A percentile compares a stretch with the other conserved stretches of the same genome.
Conservation (phyloP, 768 basidiomycete species). For the Chlorophyllum brunneum region DNA sequence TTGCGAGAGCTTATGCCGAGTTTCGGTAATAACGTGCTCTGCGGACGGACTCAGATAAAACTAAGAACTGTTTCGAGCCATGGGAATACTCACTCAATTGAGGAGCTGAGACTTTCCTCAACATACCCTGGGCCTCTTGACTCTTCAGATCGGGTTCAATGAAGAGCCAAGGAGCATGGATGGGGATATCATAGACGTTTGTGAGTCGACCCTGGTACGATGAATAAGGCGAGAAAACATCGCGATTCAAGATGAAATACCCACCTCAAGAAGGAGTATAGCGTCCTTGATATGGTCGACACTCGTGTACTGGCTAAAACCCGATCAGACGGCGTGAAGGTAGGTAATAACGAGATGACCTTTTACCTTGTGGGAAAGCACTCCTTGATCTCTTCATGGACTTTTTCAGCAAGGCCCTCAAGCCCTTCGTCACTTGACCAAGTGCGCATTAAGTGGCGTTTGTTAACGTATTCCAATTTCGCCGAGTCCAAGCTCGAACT, state of each 20-base stretch:
- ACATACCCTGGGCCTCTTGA: conserved; percentile 53
- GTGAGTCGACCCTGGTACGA: conserved; percentile 56
- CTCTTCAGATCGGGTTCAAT: conserved; percentile 56
- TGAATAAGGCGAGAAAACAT: not conserved
- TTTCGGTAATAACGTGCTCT: conserved; percentile 31
- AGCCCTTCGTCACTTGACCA: conserved; percentile 50
- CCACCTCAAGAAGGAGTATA: conserved; percentile 58
- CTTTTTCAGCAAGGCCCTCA: conserved; percentile 48
- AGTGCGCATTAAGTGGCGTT: conserved; percentile 67
- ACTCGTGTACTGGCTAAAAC: conserved; percentile 41
- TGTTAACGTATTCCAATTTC: conserved; percentile 88
- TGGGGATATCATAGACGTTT: conserved; percentile 69
- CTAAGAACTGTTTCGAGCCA: conserved; percentile 9
- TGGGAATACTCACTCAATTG: not conserved
- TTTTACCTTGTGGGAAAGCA: conserved; percentile 58
- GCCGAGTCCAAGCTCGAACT: conserved; percentile 75
- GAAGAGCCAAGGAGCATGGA: conserved; percentile 76
- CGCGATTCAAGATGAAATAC: not conserved
- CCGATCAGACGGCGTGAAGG: not conserved
- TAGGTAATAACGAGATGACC: not conserved
- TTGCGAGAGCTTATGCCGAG: conserved; percentile 26
- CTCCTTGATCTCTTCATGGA: conserved; percentile 48
- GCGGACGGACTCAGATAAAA: not conserved
- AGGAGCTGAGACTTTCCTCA: conserved; percentile 21
- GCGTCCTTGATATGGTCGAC: conserved; percentile 61